Evolutionary conservation across 2,329 filamentous ascomycete species (phyloP), one percentile per base, ranked within the genome.

Genomic region (Camptophora hylomeconis): DNA sequence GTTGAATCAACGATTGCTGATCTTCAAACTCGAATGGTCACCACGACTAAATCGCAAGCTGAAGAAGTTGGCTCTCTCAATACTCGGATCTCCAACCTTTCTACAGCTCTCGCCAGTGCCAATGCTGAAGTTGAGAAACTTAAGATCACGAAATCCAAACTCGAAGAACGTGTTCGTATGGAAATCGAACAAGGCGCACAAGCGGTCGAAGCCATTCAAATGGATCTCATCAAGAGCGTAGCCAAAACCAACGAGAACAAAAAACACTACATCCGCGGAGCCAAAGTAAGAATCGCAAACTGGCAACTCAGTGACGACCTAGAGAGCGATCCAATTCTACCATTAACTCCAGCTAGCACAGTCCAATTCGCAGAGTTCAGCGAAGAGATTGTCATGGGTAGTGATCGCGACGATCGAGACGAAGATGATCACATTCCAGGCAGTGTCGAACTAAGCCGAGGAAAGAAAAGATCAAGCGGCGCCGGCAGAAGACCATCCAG

Each of bases 311-410:
- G 48, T 30, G 53, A 52, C 7, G 51, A 55, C 15, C 12, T 23
- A 18, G 29, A 31, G 19, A 20, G 52, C 45, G 15, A 36, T 10
- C 7, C 6, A 10, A 19, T 27, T 10, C n/a, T 54, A 15, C 55
- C 60, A 3, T 53, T 61, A 19, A 62, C 60, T 2, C 59, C 59
- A 2, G 48, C 54, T 17, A 56, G 50, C 31, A 48, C 50, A 33
- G 52, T 50, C 4, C 48, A 57, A 10, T 62, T 57, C 38, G 52
- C 52, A 14, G 54, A 62, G 38, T 48, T 57, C n/a, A 53, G 13
- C 5, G 36, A 39, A 10, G 19, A 10, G 16, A 16, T 27, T 9
- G 25, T 9, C 9, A 11, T 15, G 25, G 25, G 15, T n/a, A n/a
- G 25, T n/a, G 20, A 28, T 7, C 14, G 12, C 5, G 29, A 12